Percentiles rank a stretch among this genome's conserved stretches.
Conservation (phyloP, 2,329 filamentous ascomycete genomes). For the Penicillium thymicola region DNA sequence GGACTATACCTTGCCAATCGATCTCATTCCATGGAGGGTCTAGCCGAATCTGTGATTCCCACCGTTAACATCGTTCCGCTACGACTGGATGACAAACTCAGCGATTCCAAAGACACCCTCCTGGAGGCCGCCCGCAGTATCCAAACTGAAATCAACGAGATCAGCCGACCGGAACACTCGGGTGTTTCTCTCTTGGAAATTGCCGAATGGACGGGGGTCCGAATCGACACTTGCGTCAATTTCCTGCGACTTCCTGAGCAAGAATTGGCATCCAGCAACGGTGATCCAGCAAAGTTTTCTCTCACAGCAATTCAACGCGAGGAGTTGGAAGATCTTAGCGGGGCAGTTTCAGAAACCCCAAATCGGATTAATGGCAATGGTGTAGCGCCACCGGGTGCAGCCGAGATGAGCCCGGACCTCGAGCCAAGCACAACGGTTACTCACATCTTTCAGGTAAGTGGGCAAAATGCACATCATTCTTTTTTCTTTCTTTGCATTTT, state of each 20-base stretch:
- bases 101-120: slow-evolving; percentile 33
- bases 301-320: slow-evolving; percentile 13
- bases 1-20: slow-evolving; percentile 85
- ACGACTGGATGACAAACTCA: slow-evolving; percentile 45
- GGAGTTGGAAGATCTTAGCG: slow-evolving; percentile 8
- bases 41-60: slow-evolving; percentile 58
- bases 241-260: slow-evolving; percentile 61
- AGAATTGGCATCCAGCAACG: slow-evolving; percentile 4
- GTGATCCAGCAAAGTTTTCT: not conserved
- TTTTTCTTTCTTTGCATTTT: not conserved
- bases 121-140: slow-evolving; percentile 57
- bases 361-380: slow-evolving; percentile 12
- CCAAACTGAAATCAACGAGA: slow-evolving; percentile 64
- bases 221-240: slow-evolving; percentile 73
- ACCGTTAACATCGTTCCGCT: slow-evolving; percentile 79
- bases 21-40: slow-evolving; percentile 49
- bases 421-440: slow-evolving; percentile 6
- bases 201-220: slow-evolving; percentile 68
- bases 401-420: not conserved
- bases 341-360: not conserved
- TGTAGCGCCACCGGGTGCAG: slow-evolving; percentile 5
- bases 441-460: slow-evolving; percentile 18
- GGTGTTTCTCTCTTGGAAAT: slow-evolving; percentile 68
- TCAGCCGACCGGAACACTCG: slow-evolving; percentile 56
- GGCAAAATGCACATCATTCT: slow-evolving; percentile 6